Base-by-base conservation (phyloP, 306 rosid genomes). In the Corylus avellana region DNA sequence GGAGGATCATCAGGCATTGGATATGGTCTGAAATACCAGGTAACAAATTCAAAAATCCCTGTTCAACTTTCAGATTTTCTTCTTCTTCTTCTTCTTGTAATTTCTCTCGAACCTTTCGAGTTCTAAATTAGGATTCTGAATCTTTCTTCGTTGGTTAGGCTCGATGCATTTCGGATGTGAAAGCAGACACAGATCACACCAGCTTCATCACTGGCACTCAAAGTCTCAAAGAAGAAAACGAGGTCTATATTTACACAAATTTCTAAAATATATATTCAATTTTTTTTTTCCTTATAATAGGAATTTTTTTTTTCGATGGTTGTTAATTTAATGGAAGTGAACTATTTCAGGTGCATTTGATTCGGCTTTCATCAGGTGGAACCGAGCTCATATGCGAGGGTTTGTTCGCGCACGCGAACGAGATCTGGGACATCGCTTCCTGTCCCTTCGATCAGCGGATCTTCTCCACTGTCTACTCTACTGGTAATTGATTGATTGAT, bases 391-490 rank as follows among this genome's bases (percentile, higher is more conserved):
- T 93, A 39, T 96, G 99, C 25, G 99, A 96, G 87, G 99, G 99
- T 50, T 85, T 96, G 94, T 96, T 96, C 83, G 93, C 98, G 13
- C 96, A 95, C 48, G 97, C 99, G 3, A 96, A 86, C 54, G 98
- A 96, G 98, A 96, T 96, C 83, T 93, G 99, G 98, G 98, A 93
- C 89, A 96, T 96, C 67, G 92, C 86, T 1, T 96, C 98, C 18
- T 93, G 99, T 79, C 99, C 99, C 13, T 96, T 88, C 78, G 98
- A 96, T 81, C 99, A 93, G 76, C 92, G 99, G 63, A 90, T 93
- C 83, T 96, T 96, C 92, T 96, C 99, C 29, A 95, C 99, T 16
- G 98, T 95, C 72, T 91, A 90, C 81, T 95, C 92, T 13, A 83
- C 90, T 55, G 99, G 99, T 96, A 88, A 71, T 74, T 77, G 25